These are phyloP conservation scores for Mentha longifolia DNA, from an alignment of 257 asterid species.

Conservation along the genomic window DNA sequence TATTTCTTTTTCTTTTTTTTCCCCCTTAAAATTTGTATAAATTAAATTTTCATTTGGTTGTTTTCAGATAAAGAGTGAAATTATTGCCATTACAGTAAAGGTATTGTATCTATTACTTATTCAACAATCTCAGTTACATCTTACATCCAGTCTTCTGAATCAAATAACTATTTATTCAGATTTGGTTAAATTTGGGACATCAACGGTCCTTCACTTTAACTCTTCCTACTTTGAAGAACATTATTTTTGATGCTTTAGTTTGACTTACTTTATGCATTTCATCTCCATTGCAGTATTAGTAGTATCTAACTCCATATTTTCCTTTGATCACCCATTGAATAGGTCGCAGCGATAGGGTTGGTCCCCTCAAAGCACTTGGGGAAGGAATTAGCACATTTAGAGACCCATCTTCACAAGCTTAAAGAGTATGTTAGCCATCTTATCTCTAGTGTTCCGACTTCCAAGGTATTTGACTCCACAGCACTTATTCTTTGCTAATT, in stretches of 20 bases:
- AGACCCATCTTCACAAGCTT: conserved; percentile 81
- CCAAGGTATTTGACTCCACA: conserved; percentile 33
- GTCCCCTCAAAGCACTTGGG: conserved; percentile 94
- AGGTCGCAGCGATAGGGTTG: conserved; percentile 99
- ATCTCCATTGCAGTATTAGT: not conserved
- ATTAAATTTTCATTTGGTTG: conserved; percentile 30
- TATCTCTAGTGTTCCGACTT: conserved; percentile 30
- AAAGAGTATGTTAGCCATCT: conserved; percentile 68
- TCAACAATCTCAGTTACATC: conserved; percentile 9
- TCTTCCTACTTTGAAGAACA: conserved; percentile 6
- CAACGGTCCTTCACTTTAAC: conserved; percentile 14
- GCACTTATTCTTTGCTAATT: conserved; percentile 26
- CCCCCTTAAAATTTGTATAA: conserved; percentile 6
- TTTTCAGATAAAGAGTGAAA: conserved; percentile 72
- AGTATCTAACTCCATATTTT: conserved; percentile 22
- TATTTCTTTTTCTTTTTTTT: not conserved
- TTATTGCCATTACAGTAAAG: conserved; percentile 84
- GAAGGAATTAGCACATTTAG: conserved; percentile 67
- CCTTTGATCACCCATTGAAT: conserved; percentile 25
- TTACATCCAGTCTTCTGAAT: conserved; percentile 21
- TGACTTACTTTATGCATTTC: not conserved
- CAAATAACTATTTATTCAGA: not conserved
- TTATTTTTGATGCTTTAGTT: conserved; percentile 14
- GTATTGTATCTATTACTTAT: conserved; percentile 41
- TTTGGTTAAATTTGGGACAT: conserved; percentile 6